Percentiles rank a stretch among this genome's conserved stretches.
These are phyloP conservation scores for Podospora sp. DNA, from an alignment of 495 filamentous ascomycete species.

Conservation along the genomic window DNA sequence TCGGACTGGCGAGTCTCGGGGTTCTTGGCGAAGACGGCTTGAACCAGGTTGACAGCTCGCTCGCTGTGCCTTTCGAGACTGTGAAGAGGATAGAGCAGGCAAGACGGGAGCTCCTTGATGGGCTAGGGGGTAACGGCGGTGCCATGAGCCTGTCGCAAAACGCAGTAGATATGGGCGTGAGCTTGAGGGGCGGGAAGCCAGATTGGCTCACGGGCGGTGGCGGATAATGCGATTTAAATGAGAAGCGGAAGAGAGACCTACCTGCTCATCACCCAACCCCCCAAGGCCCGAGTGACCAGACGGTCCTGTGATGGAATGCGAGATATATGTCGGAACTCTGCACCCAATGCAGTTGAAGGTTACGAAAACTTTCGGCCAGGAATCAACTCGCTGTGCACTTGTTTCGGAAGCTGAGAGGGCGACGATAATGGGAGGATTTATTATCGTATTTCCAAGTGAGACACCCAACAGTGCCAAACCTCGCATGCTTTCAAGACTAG, in stretches of 20 bases:
- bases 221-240: neutral
- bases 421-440: no score
- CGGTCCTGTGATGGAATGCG: no score
- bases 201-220: neutral
- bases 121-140: conserved; percentile 19
- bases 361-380: no score
- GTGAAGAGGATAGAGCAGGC: conserved; percentile 48
- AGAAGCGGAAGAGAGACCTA: no score
- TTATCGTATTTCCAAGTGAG: no score
- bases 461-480: no score
- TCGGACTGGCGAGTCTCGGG: conserved; percentile 79
- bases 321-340: neutral
- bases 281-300: no score
- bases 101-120: conserved; percentile 35
- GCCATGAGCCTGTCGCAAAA: conserved; percentile 18
- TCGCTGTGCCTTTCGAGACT: conserved; percentile 64
- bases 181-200: conserved; percentile 20
- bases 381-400: no score
- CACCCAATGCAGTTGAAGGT: no score
- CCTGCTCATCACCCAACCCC: no score
- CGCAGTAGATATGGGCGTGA: conserved; percentile 32
- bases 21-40: conserved; percentile 64
- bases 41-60: conserved; percentile 63
- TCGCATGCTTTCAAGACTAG: neutral
- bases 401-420: no score